Evolutionary conservation across 176 grass and related monocot species (phyloP).

Genomic region (Dactylis glomerata): DNA sequence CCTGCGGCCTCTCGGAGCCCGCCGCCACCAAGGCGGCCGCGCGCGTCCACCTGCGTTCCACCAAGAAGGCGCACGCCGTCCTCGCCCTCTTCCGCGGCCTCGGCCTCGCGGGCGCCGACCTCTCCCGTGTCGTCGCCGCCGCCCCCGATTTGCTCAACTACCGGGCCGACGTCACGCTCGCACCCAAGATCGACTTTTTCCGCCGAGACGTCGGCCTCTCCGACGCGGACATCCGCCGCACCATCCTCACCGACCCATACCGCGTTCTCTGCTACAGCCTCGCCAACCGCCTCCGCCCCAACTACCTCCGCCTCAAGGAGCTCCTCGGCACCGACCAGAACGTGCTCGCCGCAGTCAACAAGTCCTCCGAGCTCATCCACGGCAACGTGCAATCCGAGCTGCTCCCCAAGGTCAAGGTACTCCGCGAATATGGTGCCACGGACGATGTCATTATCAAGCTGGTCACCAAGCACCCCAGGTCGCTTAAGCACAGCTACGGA

Average conservation of each 20-base stretch:
- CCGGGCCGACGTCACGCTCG: background rate
- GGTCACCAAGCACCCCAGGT: constrained; percentile 19
- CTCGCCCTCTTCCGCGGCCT: constrained; percentile 30
- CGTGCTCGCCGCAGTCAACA: constrained; percentile 16
- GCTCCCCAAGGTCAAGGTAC: constrained; percentile 44
- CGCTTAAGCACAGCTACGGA: background rate
- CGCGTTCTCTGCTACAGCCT: constrained; percentile 31
- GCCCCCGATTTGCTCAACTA: background rate
- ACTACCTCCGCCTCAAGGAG: constrained; percentile 32
- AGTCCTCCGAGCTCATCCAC: constrained; percentile 22
- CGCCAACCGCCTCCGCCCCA: constrained; percentile 28
- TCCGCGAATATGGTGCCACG: constrained; percentile 26
- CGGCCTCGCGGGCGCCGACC: background rate
- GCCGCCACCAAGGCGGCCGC: background rate
- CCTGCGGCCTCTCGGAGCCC: constrained; percentile 18
- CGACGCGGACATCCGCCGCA: constrained; percentile 13
- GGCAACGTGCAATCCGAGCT: constrained; percentile 16
- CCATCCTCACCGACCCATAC: constrained; percentile 2
- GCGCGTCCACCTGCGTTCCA: constrained; percentile 30
- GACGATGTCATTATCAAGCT: constrained; percentile 28
- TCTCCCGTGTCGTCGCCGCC: constrained; percentile 12
- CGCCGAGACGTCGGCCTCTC: constrained; percentile 31
- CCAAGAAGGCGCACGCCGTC: constrained; percentile 29
- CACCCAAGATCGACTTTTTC: constrained; percentile 48
- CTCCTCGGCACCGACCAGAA: constrained; percentile 29